Base-by-base conservation (phyloP, 495 filamentous ascomycete species). In the Aspergillus ellipticus region DNA sequence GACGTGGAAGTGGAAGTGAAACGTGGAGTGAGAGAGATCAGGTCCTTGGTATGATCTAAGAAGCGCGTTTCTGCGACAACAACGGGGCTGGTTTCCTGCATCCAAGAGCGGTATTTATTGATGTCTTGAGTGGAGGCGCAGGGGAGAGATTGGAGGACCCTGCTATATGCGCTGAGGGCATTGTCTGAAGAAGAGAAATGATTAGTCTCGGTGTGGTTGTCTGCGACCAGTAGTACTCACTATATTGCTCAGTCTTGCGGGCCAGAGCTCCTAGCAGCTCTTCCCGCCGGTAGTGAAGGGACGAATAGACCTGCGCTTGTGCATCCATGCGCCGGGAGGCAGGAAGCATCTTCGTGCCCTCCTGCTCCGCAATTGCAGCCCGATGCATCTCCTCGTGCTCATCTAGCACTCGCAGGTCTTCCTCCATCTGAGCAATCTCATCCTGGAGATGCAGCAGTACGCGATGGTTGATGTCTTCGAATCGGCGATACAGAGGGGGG, bases 391-490 rank as follows among this genome's bases (percentile, higher is more conserved):
- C 87, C 56, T 92, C 87, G 20, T 82, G 79, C 29, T 83, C 82
- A 59, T 96, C 91, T 0, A 93, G 70, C 1, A 76, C 72, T n/a
- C 82, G 79, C 0, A 94, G 75, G 37, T 90, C 83, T 60, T 89
- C 85, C 62, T 92, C 89, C 49, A 94, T 75, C 49, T 93, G 87
- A 2, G 82, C 77, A 37, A 96, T 83, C 65, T 96, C 90, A 64
- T 94, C 89, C 71, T 96, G 92, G 1, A 97, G 81, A 63, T 94
- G 84, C 2, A 97, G 76, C 3, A 97, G 78, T 11, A 96, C 75
- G 16, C 93, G 86, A 65, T 96, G 90, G 62, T 96, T 96, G 4
- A 96, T 72, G 8, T 81, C 78, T 63, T 89, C 88, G 62, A 97
- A 97, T 55, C 87, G 87, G 33, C 92, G 85, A 69, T 95, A 96